phyloP scores from a whole-genome alignment of 2,329 filamentous ascomycete genomes.

The Diaporthe sp. region DNA sequence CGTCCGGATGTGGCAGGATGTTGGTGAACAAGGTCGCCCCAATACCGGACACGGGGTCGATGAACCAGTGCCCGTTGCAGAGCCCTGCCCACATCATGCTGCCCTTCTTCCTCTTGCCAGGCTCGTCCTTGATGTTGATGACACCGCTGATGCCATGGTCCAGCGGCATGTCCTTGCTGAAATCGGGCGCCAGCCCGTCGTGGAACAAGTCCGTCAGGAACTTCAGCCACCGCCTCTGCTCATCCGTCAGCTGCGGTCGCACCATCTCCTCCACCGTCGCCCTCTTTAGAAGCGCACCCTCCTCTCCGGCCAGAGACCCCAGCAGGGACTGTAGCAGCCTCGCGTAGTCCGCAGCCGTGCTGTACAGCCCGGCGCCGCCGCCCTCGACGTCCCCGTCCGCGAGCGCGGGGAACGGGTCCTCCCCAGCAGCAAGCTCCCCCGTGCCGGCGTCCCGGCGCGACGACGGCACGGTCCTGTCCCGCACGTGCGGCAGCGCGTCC shows the following conservation, averaged over 20 bases:
- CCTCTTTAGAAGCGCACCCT: conserved; percentile 49
- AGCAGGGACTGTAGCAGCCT: conserved; percentile 53
- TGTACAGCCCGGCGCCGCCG: conserved; percentile 60
- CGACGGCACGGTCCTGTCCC: conserved; percentile 38
- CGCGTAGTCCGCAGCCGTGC: conserved; percentile 57
- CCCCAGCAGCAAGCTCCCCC: conserved; percentile 26
- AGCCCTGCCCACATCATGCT: conserved; percentile 62
- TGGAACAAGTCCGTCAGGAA: conserved; percentile 43
- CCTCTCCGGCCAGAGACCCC: conserved; percentile 26
- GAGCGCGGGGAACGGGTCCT: conserved; percentile 42
- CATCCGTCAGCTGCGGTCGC: conserved; percentile 55
- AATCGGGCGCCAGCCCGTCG: conserved; percentile 53
- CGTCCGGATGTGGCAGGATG: conserved; percentile 56
- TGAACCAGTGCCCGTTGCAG: conserved; percentile 57
- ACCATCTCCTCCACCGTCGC: conserved; percentile 54
- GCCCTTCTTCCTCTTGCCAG: conserved; percentile 57
- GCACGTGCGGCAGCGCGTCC: conserved; percentile 32
- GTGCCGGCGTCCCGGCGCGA: conserved; percentile 41
- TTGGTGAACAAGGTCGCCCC: conserved; percentile 56
- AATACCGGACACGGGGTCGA: conserved; percentile 54
- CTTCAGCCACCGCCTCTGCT: conserved; percentile 46
- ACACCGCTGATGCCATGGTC: conserved; percentile 57
- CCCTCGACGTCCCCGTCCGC: conserved; percentile 54
- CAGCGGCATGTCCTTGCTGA: conserved; percentile 51
- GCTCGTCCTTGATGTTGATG: conserved; percentile 56